These are phyloP conservation scores for Gentiana macrophylla DNA, from an alignment of 257 asterid genomes.

Conservation along the genomic window DNA sequence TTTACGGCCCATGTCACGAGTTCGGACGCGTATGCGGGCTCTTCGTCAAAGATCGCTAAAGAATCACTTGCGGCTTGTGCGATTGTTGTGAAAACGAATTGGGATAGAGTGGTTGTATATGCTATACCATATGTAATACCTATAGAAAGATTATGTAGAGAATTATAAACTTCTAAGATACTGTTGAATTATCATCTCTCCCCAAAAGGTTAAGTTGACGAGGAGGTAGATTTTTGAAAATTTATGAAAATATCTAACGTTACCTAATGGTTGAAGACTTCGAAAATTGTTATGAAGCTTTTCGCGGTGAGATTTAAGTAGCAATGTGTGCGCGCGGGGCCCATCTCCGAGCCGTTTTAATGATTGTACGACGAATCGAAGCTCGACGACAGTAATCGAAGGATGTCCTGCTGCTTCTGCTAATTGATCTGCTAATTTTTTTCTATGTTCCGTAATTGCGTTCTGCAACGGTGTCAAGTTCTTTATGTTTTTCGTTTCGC, in stretches of 20 bases:
- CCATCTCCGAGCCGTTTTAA: slow-evolving; percentile 77
- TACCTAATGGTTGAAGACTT: slow-evolving; percentile 35
- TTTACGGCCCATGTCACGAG: slow-evolving; percentile 80
- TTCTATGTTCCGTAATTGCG: slow-evolving; percentile 50
- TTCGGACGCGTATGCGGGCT: slow-evolving; percentile 75
- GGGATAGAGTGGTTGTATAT: slow-evolving; percentile 69
- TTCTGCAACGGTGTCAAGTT: slow-evolving; percentile 33
- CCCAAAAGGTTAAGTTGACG: no score
- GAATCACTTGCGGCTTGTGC: slow-evolving; percentile 88
- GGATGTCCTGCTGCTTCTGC: slow-evolving; percentile 73
- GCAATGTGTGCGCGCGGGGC: slow-evolving; percentile 72
- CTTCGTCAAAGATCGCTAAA: slow-evolving; percentile 65
- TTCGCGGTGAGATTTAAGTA: slow-evolving; percentile 62
- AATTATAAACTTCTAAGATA: no score
- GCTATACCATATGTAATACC: slow-evolving; percentile 51
- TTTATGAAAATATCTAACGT: no score
- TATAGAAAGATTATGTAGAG: no score
- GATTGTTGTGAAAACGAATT: slow-evolving; percentile 64
- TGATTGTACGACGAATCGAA: slow-evolving; percentile 62
- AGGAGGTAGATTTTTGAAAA: no score
- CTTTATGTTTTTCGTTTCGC: slow-evolving; percentile 22
- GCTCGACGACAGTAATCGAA: slow-evolving; percentile 55
- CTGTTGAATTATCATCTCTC: no score
- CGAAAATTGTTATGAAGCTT: slow-evolving; percentile 45
- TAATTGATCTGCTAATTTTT: slow-evolving; percentile 57